Conservation (phyloP, 2,329 filamentous ascomycete genomes). For the Gyromitra esculenta region DNA sequence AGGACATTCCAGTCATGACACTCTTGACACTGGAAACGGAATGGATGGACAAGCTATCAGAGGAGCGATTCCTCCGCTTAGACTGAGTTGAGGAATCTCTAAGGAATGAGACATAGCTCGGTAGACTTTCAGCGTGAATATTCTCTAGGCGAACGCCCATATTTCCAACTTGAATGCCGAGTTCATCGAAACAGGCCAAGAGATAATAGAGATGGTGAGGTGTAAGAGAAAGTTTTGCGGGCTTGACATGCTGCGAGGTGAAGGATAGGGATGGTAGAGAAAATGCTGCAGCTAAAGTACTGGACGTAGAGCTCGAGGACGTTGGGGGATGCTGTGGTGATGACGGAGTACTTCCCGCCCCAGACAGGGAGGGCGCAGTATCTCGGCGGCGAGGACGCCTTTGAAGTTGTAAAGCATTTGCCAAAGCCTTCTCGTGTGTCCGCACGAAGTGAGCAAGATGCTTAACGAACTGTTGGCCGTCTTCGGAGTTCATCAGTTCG, state of each 20-base stretch:
- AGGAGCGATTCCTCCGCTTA: slow-evolving; percentile 72
- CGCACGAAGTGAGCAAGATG: slow-evolving; percentile 96
- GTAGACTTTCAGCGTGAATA: slow-evolving; percentile 84
- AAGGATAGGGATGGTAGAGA: slow-evolving; percentile 87
- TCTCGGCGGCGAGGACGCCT: slow-evolving; percentile 74
- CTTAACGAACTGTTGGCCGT: slow-evolving; percentile 90
- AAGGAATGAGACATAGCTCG: slow-evolving; percentile 96
- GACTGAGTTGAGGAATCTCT: slow-evolving; percentile 64
- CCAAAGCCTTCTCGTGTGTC: slow-evolving; percentile 95
- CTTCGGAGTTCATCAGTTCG: slow-evolving; percentile 73
- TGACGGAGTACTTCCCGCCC: slow-evolving; percentile 59
- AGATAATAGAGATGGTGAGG: slow-evolving; percentile 97
- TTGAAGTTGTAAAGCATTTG: slow-evolving; percentile 90
- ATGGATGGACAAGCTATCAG: slow-evolving; percentile 89
- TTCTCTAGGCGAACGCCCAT: slow-evolving; percentile 98
- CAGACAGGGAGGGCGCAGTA: slow-evolving; percentile 69
- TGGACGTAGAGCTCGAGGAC: slow-evolving; percentile 75
- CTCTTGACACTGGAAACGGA: slow-evolving; percentile 97
- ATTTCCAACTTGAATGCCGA: slow-evolving; percentile 87
- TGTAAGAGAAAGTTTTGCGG: slow-evolving; percentile 89
- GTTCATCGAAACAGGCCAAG: slow-evolving; percentile 91
- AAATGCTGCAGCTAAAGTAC: slow-evolving; percentile 80
- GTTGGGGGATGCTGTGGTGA: slow-evolving; percentile 69
- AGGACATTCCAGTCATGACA: slow-evolving; percentile 96
- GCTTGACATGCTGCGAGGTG: slow-evolving; percentile 84